phyloP scores from a whole-genome alignment of 257 asterid species.

The Eucommia ulmoides region DNA sequence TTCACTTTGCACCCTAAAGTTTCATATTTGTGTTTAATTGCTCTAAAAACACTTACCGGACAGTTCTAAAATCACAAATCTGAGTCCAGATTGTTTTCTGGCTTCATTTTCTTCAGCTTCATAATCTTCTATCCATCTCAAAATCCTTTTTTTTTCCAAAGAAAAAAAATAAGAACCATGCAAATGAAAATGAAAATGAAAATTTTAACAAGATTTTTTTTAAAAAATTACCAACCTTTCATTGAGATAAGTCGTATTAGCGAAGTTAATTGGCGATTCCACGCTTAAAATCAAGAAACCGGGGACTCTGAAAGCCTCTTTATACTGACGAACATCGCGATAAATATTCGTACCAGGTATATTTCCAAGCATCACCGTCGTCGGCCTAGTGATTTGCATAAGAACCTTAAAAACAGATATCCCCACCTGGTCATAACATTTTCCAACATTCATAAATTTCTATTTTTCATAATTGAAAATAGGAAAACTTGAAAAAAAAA shows the following conservation, averaged over 20 bases:
- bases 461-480: too few species aligned
- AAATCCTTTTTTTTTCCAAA: slow-evolving; percentile 30
- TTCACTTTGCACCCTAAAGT: background rate
- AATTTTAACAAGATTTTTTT: background rate
- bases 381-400: slow-evolving; percentile 75
- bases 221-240: slow-evolving; percentile 43
- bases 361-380: slow-evolving; percentile 59
- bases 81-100: slow-evolving; percentile 28
- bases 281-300: slow-evolving; percentile 57
- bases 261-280: slow-evolving; percentile 84
- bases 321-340: slow-evolving; percentile 60
- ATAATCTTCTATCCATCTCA: slow-evolving; percentile 69
- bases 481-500: too few species aligned
- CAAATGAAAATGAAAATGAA: background rate
- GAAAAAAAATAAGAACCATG: background rate
- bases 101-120: slow-evolving; percentile 28
- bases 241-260: slow-evolving; percentile 67
- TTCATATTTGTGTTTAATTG: background rate
- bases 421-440: slow-evolving; percentile 40
- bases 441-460: too few species aligned
- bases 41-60: slow-evolving; percentile 62
- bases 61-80: slow-evolving; percentile 55
- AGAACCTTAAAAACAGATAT: slow-evolving; percentile 60
- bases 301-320: slow-evolving; percentile 47
- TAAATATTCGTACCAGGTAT: slow-evolving; percentile 67